Conservation (phyloP, 345 rosid species). For the Aegle marmelos region DNA sequence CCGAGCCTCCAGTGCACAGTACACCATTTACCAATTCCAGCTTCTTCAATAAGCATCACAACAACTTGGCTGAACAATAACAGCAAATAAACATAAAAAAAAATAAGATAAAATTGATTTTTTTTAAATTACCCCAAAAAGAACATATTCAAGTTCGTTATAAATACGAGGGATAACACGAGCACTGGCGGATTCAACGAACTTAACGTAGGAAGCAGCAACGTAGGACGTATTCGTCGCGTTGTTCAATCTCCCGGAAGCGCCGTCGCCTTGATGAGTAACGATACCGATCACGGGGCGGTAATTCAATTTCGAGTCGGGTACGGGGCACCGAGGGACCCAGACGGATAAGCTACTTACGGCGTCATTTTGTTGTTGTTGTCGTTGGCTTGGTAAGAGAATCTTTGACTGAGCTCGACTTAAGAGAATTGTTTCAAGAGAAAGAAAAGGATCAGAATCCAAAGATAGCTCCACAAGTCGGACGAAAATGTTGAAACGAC, state of each 20-base stretch:
- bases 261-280: slow-evolving; percentile 88
- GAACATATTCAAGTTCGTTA: slow-evolving; percentile 58
- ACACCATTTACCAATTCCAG: slow-evolving; percentile 77
- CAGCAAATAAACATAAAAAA: no score
- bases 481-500: slow-evolving; percentile 11
- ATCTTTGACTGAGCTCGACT: slow-evolving; percentile 35
- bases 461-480: slow-evolving; percentile 44
- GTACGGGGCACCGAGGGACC: slow-evolving; percentile 33
- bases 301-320: slow-evolving; percentile 57
- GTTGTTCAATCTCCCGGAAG: slow-evolving; percentile 70
- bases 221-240: slow-evolving; percentile 54
- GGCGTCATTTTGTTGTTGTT: background rate
- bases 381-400: slow-evolving; percentile 45
- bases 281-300: slow-evolving; percentile 80
- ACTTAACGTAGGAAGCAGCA: slow-evolving; percentile 86
- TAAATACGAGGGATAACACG: slow-evolving; percentile 83
- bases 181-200: slow-evolving; percentile 90
- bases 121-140: slow-evolving; percentile 45
- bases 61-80: background rate
- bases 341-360: background rate
- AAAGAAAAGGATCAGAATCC: slow-evolving; percentile 44
- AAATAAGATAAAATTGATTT: no score
- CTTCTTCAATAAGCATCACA: slow-evolving; percentile 49
- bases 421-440: slow-evolving; percentile 44
- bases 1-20: slow-evolving; percentile 90